These are phyloP conservation scores for Carpinus viminea DNA, from an alignment of 306 rosid species.

Conservation along the genomic window DNA sequence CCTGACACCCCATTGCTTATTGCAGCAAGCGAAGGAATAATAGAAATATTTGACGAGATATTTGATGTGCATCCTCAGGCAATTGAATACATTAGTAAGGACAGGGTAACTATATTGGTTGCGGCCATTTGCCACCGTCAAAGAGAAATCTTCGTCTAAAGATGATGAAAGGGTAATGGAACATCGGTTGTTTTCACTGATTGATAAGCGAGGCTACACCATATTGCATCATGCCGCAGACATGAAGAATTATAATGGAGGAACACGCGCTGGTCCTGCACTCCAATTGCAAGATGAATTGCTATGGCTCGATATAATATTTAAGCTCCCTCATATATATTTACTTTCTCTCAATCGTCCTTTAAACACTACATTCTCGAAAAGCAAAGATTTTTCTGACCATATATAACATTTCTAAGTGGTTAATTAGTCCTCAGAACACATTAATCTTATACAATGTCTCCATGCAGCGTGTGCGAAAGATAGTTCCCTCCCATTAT, in stretches of 20 bases:
- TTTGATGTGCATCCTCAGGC: slow-evolving; percentile 20
- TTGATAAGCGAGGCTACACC: slow-evolving; percentile 3
- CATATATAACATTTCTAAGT: too few species aligned
- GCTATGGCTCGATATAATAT: neutral
- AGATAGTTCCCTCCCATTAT: neutral
- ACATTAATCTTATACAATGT: too few species aligned
- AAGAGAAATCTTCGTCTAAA: slow-evolving; percentile 9
- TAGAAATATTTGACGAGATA: slow-evolving; percentile 39
- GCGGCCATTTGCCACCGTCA: slow-evolving; percentile 36
- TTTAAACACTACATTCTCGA: too few species aligned
- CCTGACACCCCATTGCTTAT: slow-evolving; percentile 43
- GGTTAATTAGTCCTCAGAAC: too few species aligned
- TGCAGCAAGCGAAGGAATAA: slow-evolving; percentile 45
- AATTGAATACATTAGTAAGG: neutral
- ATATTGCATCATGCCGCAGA: slow-evolving; percentile 14
- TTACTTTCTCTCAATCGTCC: too few species aligned
- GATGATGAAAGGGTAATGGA: neutral
- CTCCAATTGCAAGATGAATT: neutral
- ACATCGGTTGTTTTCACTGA: neutral
- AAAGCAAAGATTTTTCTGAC: too few species aligned
- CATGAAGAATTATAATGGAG: neutral
- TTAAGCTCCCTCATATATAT: neutral
- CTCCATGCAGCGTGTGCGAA: neutral
- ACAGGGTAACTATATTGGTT: slow-evolving; percentile 23
- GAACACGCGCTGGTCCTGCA: neutral